phyloP scores from a whole-genome alignment of 208 protist genomes.

The Tritrichomonas musculus region DNA sequence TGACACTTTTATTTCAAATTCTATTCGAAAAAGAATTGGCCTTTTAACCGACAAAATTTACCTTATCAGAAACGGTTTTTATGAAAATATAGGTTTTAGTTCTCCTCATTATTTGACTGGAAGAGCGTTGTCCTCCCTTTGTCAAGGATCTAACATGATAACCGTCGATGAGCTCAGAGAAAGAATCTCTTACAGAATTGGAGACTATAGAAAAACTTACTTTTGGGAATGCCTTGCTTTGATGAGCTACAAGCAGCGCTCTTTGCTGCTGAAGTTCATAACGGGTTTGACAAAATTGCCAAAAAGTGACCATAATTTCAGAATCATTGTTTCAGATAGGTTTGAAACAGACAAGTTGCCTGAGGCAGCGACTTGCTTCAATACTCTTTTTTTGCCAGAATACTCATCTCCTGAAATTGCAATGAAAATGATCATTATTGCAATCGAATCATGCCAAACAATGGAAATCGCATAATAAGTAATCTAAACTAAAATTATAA shows the following conservation, averaged over 20 bases:
- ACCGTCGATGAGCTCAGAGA: background rate
- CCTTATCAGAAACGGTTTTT: background rate
- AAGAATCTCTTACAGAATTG: background rate
- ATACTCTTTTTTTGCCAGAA: background rate
- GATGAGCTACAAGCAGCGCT: background rate
- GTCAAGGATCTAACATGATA: background rate
- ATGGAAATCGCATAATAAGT: constrained; percentile 28
- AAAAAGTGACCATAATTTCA: background rate
- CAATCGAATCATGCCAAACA: background rate
- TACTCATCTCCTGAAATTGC: constrained; percentile 3
- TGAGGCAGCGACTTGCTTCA: background rate
- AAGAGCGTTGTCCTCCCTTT: background rate
- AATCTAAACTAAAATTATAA: no score
- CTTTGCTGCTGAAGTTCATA: background rate
- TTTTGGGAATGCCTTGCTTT: background rate
- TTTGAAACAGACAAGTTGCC: no score
- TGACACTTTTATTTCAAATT: background rate
- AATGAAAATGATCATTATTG: background rate
- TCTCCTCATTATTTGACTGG: background rate
- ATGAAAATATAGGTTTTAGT: background rate
- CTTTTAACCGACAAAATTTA: background rate
- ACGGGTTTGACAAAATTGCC: background rate
- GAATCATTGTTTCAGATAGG: no score
- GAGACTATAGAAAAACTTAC: background rate
- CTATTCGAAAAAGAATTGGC: background rate